phyloP scores from a whole-genome alignment of 1,284 basidiomycete genomes.

The Coniferiporia weirii region DNA sequence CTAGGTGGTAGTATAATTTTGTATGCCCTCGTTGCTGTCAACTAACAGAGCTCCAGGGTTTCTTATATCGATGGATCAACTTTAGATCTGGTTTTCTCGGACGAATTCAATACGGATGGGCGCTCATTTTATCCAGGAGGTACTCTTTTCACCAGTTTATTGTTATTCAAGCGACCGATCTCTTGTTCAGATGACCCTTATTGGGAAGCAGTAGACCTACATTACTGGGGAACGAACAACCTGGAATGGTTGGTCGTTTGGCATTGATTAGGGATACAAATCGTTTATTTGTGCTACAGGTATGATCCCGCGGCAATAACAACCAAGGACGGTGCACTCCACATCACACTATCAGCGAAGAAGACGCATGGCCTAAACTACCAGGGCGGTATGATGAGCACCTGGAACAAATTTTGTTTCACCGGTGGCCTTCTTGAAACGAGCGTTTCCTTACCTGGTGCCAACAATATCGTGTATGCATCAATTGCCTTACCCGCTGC shows the following conservation, averaged over 20 bases:
- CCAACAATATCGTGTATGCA: slow-evolving; percentile 36
- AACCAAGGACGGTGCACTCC: slow-evolving; percentile 73
- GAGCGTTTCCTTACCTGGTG: slow-evolving; percentile 79
- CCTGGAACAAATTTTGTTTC: slow-evolving; percentile 95
- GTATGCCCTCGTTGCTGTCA: neutral
- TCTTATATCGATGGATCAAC: slow-evolving; percentile 47
- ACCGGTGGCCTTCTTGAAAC: slow-evolving; percentile 76
- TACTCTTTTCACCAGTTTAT: slow-evolving; percentile 36
- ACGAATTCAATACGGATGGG: slow-evolving; percentile 83
- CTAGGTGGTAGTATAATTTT: slow-evolving; percentile 30
- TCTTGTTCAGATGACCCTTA: slow-evolving; percentile 50
- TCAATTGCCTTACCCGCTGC: neutral
- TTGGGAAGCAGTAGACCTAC: slow-evolving; percentile 66
- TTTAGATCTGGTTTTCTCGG: slow-evolving; percentile 76
- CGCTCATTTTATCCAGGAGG: slow-evolving; percentile 69
- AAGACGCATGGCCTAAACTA: slow-evolving; percentile 72
- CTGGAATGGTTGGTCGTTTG: slow-evolving; percentile 52
- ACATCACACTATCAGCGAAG: slow-evolving; percentile 70
- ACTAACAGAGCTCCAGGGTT: slow-evolving; percentile 38
- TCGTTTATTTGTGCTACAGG: neutral
- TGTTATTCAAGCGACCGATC: slow-evolving; percentile 31
- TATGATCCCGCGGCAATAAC: slow-evolving; percentile 77
- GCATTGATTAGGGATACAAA: slow-evolving; percentile 10
- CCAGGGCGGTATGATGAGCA: slow-evolving; percentile 63
- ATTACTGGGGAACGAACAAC: slow-evolving; percentile 44